phyloP scores from a whole-genome alignment of 1,284 basidiomycete genomes.

The Caloboletus inedulis region DNA sequence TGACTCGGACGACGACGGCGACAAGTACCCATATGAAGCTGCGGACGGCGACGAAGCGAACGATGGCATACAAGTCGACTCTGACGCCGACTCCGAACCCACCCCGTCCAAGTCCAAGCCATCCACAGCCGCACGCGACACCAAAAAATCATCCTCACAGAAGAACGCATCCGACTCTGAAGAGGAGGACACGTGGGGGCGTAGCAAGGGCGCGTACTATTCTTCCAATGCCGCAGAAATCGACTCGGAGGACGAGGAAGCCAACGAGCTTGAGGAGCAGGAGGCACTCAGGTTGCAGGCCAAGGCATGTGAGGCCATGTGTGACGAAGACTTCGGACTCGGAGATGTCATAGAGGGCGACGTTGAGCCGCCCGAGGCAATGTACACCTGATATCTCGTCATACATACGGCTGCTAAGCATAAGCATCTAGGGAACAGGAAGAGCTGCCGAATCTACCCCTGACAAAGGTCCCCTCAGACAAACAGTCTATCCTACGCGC shows the following conservation, averaged over 20 bases:
- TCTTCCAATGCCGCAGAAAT: conserved; percentile 77
- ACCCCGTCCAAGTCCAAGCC: conserved; percentile 29
- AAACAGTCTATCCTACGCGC: conserved; percentile 66
- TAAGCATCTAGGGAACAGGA: conserved; percentile 35
- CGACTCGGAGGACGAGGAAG: conserved; percentile 84
- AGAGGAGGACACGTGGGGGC: conserved; percentile 80
- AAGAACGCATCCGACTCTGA: conserved; percentile 39
- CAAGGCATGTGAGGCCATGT: conserved; percentile 70
- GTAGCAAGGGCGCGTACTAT: conserved; percentile 76
- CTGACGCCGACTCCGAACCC: conserved; percentile 31
- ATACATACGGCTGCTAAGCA: conserved; percentile 9
- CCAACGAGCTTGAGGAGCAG: conserved; percentile 81
- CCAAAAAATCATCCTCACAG: conserved; percentile 35
- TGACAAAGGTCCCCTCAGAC: conserved; percentile 46
- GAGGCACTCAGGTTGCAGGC: conserved; percentile 82
- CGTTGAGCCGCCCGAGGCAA: conserved; percentile 26
- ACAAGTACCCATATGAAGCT: conserved; percentile 38
- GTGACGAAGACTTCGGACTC: conserved; percentile 83
- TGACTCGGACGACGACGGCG: conserved; percentile 54
- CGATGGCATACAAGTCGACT: conserved; percentile 50
- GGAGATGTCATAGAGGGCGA: conserved; percentile 55
- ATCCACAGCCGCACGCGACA: conserved; percentile 29
- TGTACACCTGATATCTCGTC: conserved; percentile 36
- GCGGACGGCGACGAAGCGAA: conserved; percentile 45
- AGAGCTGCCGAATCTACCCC: conserved; percentile 26